phyloP scores from a whole-genome alignment of 2,329 filamentous ascomycete species.

The Pseudogymnoascus sp. region DNA sequence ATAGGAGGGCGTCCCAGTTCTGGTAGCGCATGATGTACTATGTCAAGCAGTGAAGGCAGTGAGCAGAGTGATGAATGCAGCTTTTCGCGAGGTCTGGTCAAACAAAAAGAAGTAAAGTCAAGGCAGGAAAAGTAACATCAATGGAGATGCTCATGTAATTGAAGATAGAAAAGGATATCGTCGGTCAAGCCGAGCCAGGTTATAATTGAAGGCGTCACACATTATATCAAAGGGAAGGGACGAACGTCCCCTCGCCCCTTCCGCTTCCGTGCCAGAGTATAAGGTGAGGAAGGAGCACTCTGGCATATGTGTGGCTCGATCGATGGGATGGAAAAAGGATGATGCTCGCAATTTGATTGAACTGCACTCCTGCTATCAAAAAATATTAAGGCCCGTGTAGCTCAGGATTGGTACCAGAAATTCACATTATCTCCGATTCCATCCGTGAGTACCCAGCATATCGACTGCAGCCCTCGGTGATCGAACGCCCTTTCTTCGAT shows the following conservation, averaged over 20 bases:
- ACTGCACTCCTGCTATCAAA: background rate
- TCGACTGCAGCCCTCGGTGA: background rate
- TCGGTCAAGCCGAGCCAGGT: background rate
- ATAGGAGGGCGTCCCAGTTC: slow-evolving; percentile 79
- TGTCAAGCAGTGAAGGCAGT: background rate
- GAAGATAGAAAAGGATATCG: background rate
- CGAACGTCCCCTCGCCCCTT: background rate
- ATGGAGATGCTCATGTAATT: background rate
- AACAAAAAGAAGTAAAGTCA: background rate
- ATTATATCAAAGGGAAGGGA: background rate
- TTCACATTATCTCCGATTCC: background rate
- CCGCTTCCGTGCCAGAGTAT: background rate
- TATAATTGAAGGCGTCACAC: too few species aligned
- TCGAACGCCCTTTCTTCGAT: background rate
- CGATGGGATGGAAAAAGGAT: background rate
- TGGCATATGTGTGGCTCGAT: background rate
- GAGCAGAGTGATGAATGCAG: background rate
- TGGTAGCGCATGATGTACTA: slow-evolving; percentile 64
- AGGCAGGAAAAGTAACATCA: background rate
- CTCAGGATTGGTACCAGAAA: background rate
- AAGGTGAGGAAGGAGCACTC: background rate
- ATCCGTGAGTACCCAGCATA: background rate
- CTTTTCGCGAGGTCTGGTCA: background rate
- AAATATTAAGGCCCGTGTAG: background rate
- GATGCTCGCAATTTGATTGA: background rate